Evolutionary conservation across 169 alveolate genomes (phyloP), one percentile per base, ranked within the genome.

Genomic region (Sarcocystis neurona): DNA sequence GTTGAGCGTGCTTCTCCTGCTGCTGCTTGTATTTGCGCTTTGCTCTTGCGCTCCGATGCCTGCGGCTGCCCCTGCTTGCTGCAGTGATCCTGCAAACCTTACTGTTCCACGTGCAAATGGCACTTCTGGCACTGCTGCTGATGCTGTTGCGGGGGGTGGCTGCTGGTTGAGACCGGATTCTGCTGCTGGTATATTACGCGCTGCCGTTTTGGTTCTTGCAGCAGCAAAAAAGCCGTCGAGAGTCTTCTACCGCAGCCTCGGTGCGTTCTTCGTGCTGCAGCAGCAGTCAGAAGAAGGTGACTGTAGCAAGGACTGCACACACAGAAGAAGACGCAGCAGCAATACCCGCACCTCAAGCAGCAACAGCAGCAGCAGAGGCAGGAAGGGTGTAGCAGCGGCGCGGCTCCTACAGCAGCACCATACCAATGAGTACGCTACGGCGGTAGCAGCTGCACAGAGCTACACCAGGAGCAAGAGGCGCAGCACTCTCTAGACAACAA

Each of bases 301-400:
- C 18, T 39, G 77, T 39, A n/a, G 77, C 18, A 63, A 0, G 5
- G 43, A 30, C 77, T 63, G 43, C 77, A n/a, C 77, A 18, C 77
- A 30, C 15, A n/a, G 77, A n/a, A 63, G 43, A 23, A 63, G 77
- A 0, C n/a, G 77, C 18, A 39, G 20, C 77, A 63, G 32, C 30
- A n/a, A 30, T 30, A n/a, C 77, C 10, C 43, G 43, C 15, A 63
- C 20, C 10, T 15, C 77, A 30, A 15, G 41, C 77, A n/a, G 77
- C 77, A 63, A 39, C 77, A 63, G 77, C n/a, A n/a, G 37, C n/a
- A 15, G 37, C 77, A 63, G 77, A 12, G 30, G 77, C 77, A n/a
- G 15, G 30, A 39, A 30, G 30, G 77, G 10, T 63, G 77, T 39
- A 63, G 77, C 77, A 63, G 77, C 37, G 30, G 15, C 77, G 30